Percentiles rank a stretch among this genome's conserved stretches.
These are phyloP conservation scores for Epichloe festucae DNA, from an alignment of 2,329 filamentous ascomycete species.

Conservation along the genomic window DNA sequence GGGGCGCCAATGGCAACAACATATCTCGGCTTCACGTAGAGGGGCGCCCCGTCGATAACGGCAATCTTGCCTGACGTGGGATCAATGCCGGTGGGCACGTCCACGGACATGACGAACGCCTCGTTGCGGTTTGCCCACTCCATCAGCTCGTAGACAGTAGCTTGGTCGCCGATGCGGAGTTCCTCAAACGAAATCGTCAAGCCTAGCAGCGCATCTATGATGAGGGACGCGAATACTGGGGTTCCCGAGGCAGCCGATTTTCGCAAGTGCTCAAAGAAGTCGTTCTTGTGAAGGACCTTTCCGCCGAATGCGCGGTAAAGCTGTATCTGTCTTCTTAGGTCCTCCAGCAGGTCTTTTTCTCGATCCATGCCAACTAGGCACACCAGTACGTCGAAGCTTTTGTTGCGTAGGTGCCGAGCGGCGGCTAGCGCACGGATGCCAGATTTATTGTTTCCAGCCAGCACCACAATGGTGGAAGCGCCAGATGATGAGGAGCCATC, in stretches of 20 bases:
- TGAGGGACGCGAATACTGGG: conserved; percentile 55
- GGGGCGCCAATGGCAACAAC: conserved; percentile 80
- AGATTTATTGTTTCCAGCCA: conserved; percentile 93
- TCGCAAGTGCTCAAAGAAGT: conserved; percentile 47
- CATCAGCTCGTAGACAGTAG: conserved; percentile 76
- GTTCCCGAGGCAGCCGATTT: conserved; percentile 26
- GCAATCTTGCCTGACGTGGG: conserved; percentile 58
- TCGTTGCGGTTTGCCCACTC: conserved; percentile 87
- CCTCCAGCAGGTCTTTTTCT: conserved; percentile 67
- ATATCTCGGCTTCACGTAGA: conserved; percentile 71
- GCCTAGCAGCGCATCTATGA: conserved; percentile 80
- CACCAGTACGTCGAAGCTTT: conserved; percentile 66
- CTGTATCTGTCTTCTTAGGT: conserved; percentile 67
- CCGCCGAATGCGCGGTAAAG: conserved; percentile 78
- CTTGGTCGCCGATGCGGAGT: conserved; percentile 68
- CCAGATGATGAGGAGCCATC: conserved; percentile 13
- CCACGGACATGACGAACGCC: conserved; percentile 72
- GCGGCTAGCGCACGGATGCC: conserved; percentile 76
- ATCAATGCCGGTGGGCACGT: conserved; percentile 80
- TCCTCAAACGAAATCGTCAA: conserved; percentile 83
- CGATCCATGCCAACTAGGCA: conserved; percentile 78
- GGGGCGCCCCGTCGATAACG: conserved; percentile 57
- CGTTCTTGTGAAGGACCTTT: conserved; percentile 48
- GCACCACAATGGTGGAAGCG: conserved; percentile 47
- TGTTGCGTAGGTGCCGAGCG: conserved; percentile 74